These are phyloP conservation scores for Ogataea salicorniae DNA, from an alignment of 805 yeast species.

Conservation along the genomic window DNA sequence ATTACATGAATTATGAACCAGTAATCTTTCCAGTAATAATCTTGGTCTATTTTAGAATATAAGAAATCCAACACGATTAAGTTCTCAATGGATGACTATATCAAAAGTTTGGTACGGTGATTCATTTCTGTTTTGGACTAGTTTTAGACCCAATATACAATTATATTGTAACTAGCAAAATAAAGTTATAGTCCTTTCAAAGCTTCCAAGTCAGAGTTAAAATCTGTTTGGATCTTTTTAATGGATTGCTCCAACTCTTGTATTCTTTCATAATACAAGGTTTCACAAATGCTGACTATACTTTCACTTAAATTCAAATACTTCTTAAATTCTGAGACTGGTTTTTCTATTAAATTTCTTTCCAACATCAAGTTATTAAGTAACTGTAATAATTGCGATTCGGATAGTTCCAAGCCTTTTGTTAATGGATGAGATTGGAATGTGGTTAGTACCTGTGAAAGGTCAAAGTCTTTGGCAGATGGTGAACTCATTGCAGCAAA, in stretches of 20 bases:
- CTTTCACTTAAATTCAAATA: conserved; percentile 14
- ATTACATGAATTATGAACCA: too few species aligned
- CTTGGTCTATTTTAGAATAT: too few species aligned
- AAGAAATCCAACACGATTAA: too few species aligned
- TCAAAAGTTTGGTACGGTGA: too few species aligned
- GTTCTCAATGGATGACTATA: too few species aligned
- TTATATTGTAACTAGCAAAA: too few species aligned
- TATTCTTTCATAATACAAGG: conserved; percentile 17
- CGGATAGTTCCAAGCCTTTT: conserved; percentile 11
- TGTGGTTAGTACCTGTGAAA: conserved; percentile 9
- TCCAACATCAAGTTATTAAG: conserved; percentile 16
- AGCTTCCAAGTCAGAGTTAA: conserved; percentile 2
- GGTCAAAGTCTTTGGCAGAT: conserved; percentile 9
- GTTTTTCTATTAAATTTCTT: conserved; percentile 8
- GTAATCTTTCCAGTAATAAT: too few species aligned
- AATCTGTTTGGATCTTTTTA: conserved; percentile 8
- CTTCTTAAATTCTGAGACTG: conserved; percentile 5
- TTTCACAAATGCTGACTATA: conserved; percentile 21
- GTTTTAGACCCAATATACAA: too few species aligned
- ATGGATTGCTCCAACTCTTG: conserved; percentile 20
- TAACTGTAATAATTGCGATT: conserved; percentile 14
- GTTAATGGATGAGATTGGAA: conserved; percentile 25
- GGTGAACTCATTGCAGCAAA: conserved; percentile 16
- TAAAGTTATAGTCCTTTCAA: conserved; percentile 1
- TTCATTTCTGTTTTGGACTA: too few species aligned